A percentile compares a stretch with the other conserved stretches of the same genome.
These are phyloP conservation scores for Gnetum montanum DNA, from an alignment of 75 land plant species.

Conservation along the genomic window DNA sequence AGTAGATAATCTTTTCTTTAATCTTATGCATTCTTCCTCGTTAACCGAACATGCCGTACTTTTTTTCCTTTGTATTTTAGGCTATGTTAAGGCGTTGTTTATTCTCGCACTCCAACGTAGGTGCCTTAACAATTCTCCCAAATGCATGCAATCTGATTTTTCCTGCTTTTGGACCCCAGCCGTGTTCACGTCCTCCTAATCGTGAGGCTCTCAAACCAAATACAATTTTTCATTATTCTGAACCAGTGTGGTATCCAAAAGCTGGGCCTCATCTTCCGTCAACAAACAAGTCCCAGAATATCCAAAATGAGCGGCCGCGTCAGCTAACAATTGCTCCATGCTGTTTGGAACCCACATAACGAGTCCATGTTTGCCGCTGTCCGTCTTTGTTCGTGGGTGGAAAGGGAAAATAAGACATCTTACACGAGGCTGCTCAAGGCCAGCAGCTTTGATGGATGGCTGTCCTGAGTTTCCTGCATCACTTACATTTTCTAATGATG, in stretches of 20 bases:
- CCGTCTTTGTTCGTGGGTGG: slow-evolving; percentile 8
- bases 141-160: no score
- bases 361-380: slow-evolving; percentile 3
- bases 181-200: no score
- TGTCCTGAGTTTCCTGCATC: neutral
- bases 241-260: slow-evolving; percentile 35
- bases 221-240: slow-evolving; percentile 48
- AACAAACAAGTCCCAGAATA: neutral
- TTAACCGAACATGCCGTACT: no score
- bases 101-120: no score
- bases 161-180: no score
- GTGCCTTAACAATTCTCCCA: no score
- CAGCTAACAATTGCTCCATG: slow-evolving; percentile 6
- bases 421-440: neutral
- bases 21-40: no score
- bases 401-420: slow-evolving; percentile 11
- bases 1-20: no score
- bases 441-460: neutral
- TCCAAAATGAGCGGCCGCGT: slow-evolving; percentile 11
- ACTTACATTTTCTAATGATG: neutral
- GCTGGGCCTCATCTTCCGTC: slow-evolving; percentile 40
- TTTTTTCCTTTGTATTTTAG: no score
- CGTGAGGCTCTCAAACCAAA: slow-evolving; percentile 10
- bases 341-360: slow-evolving; percentile 16
- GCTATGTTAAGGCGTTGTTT: no score